Evolutionary conservation across 2,329 filamentous ascomycete species (phyloP).

Genomic region (Verruconis gallopava): DNA sequence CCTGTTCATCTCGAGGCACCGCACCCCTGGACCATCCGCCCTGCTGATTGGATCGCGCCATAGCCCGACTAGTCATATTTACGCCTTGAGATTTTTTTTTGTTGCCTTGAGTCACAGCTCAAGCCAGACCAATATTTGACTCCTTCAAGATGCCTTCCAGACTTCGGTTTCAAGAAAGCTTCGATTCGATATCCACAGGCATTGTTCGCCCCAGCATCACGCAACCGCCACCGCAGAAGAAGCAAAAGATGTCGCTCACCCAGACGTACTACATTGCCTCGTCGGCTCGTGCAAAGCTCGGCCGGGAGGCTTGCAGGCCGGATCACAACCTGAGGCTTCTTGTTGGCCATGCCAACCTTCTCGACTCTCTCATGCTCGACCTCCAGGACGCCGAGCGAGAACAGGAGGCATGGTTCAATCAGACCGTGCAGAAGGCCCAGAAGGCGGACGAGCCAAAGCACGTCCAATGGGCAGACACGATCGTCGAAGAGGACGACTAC

Average conservation of each 20-base stretch:
- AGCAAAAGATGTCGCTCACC: slow-evolving; percentile 92
- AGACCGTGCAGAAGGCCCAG: slow-evolving; percentile 68
- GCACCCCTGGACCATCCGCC: not conserved
- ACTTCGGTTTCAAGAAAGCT: slow-evolving; percentile 33
- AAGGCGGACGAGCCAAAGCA: slow-evolving; percentile 50
- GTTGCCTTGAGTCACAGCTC: slow-evolving; percentile 9
- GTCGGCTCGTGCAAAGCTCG: slow-evolving; percentile 92
- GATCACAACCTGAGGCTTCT: slow-evolving; percentile 93
- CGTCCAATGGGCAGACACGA: slow-evolving; percentile 70
- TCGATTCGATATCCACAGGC: slow-evolving; percentile 34
- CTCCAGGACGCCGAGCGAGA: slow-evolving; percentile 89
- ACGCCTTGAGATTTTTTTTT: slow-evolving; percentile 2
- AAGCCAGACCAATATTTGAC: slow-evolving; percentile 6
- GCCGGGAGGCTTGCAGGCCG: slow-evolving; percentile 72
- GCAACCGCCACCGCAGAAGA: slow-evolving; percentile 27
- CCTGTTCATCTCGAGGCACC: not conserved
- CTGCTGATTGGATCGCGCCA: not conserved
- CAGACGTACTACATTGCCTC: slow-evolving; percentile 98
- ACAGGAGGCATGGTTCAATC: slow-evolving; percentile 97
- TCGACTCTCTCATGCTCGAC: slow-evolving; percentile 84
- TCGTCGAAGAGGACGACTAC: slow-evolving; percentile 47
- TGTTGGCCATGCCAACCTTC: slow-evolving; percentile 95
- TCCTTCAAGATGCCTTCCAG: slow-evolving; percentile 34
- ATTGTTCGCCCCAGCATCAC: slow-evolving; percentile 27
- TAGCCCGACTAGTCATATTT: not conserved